These are phyloP conservation scores for Medicago arabica DNA, from an alignment of 306 rosid genomes.

Conservation along the genomic window DNA sequence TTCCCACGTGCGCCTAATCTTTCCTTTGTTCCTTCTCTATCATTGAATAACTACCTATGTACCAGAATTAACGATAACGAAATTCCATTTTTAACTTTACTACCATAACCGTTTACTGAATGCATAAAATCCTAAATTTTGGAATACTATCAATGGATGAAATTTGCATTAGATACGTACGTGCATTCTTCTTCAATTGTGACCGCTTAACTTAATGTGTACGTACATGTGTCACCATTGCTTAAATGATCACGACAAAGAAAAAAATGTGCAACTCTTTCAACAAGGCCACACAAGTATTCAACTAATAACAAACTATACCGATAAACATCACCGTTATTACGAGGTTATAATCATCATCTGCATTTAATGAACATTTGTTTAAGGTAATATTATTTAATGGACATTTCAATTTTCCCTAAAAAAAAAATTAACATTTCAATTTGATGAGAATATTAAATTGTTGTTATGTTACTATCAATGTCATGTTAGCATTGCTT, in stretches of 20 bases:
- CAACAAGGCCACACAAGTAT: not conserved
- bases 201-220: conserved; percentile 38
- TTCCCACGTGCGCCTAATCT: too few species aligned
- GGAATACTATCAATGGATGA: not conserved
- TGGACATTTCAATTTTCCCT: not conserved
- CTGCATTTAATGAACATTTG: too few species aligned
- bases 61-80: not conserved
- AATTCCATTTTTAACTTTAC: not conserved
- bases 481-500: not conserved
- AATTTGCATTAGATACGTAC: not conserved
- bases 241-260: not conserved
- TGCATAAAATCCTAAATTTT: not conserved
- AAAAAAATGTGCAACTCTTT: not conserved
- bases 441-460: too few species aligned
- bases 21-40: not conserved
- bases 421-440: too few species aligned
- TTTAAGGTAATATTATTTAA: too few species aligned
- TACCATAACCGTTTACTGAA: not conserved
- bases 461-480: not conserved
- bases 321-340: not conserved
- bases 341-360: not conserved
- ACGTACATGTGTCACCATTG: not conserved
- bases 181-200: conserved; percentile 23
- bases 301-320: not conserved
- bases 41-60: not conserved